These are phyloP conservation scores for Phytophthora aleatoria DNA, from an alignment of 352 stramenopile species.

Conservation along the genomic window DNA sequence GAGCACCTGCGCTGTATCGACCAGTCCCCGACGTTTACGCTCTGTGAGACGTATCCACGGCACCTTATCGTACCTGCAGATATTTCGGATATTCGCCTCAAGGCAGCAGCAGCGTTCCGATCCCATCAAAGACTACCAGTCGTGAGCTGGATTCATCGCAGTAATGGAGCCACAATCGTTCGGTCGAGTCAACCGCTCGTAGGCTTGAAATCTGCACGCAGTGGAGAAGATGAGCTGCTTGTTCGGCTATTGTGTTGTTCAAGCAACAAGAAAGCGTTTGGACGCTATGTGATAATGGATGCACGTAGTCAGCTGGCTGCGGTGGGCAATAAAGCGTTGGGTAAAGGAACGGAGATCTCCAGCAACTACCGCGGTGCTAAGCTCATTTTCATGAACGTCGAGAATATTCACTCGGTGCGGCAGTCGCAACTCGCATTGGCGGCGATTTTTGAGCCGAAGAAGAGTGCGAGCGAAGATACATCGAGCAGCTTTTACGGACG, in stretches of 20 bases:
- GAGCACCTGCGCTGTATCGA: constrained; percentile 78
- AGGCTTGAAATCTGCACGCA: constrained; percentile 78
- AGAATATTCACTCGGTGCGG: constrained; percentile 98
- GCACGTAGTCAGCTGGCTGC: constrained; percentile 81
- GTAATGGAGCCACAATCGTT: constrained; percentile 80
- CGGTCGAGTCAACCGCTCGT: constrained; percentile 83
- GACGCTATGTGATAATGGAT: constrained; percentile 86
- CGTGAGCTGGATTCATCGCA: constrained; percentile 75
- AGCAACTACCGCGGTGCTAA: constrained; percentile 95
- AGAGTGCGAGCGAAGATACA: constrained; percentile 79
- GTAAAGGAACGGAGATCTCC: constrained; percentile 96
- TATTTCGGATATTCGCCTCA: constrained; percentile 91
- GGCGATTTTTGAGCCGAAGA: constrained; percentile 77
- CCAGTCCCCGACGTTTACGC: constrained; percentile 71
- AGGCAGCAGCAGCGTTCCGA: constrained; percentile 71
- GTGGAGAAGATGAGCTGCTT: constrained; percentile 77
- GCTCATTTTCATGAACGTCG: constrained; percentile 97
- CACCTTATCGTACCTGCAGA: constrained; percentile 92
- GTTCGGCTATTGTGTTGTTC: constrained; percentile 73
- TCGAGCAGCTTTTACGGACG: constrained; percentile 84
- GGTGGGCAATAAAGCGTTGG: constrained; percentile 90
- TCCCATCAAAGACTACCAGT: constrained; percentile 75
- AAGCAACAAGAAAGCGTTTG: constrained; percentile 47
- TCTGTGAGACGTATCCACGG: constrained; percentile 95
- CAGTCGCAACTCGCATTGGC: constrained; percentile 92